Conservation (phyloP, 169 alveolate genomes). For the Eimeria falciformis region DNA sequence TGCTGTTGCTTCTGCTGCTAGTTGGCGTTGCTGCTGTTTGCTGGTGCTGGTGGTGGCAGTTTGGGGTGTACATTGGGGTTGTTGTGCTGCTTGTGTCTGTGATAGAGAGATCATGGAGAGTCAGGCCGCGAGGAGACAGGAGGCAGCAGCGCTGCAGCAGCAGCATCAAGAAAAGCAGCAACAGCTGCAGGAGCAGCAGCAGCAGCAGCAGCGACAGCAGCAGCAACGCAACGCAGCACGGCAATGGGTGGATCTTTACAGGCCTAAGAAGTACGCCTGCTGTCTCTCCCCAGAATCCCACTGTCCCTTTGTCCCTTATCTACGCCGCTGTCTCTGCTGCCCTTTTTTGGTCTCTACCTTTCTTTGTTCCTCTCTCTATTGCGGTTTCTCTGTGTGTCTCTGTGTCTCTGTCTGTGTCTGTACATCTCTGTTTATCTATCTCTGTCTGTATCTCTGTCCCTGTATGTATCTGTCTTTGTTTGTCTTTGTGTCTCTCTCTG, state of each 20-base stretch:
- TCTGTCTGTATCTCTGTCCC: background rate
- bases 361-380: background rate
- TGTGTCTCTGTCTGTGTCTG: background rate
- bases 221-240: slow-evolving; percentile 14
- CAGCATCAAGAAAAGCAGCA: slow-evolving; percentile 8
- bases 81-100: background rate
- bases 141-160: slow-evolving; percentile 26
- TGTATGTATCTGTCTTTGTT: background rate
- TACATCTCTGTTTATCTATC: background rate
- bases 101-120: slow-evolving; percentile 10
- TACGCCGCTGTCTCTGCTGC: background rate
- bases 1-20: slow-evolving; percentile 6
- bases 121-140: slow-evolving; percentile 33
- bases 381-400: background rate
- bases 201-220: slow-evolving; percentile 9
- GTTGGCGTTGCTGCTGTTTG: slow-evolving; percentile 5
- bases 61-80: background rate
- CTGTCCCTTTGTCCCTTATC: background rate
- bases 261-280: background rate
- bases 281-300: background rate
- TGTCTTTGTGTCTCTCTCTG: background rate
- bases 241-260: slow-evolving; percentile 23
- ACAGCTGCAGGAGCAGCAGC: slow-evolving; percentile 4
- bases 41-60: slow-evolving; percentile 12
- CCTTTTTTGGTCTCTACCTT: background rate